Base-by-base conservation (phyloP, 768 basidiomycete species). In the Kwoniella sp. region DNA sequence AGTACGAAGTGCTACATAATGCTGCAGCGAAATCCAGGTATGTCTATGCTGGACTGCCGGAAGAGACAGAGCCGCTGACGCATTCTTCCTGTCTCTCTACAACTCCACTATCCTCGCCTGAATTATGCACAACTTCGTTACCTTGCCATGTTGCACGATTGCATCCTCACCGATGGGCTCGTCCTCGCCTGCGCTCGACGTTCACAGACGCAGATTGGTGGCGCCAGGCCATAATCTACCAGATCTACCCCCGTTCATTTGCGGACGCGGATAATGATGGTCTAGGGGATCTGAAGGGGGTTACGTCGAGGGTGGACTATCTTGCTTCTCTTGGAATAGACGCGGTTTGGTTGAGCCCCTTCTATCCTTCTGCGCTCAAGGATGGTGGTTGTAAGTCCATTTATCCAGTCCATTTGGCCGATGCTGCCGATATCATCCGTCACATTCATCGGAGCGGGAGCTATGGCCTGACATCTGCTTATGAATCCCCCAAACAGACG, bases 211-310 rank as follows among this genome's bases (percentile, higher is more conserved):
- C 68, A 15, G 60, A 72, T 46, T 76, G 74, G 74, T 76, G 74
- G 74, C 64, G 72, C 21, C 74, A 76, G 57, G 72, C 74, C 15
- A 50, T 57, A 21, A 66, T 76, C 48, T 76, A 76, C 60, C 74
- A 76, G 40, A 73, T 76, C 59, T 76, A 76, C 67, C 74, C 74
- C 33, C 60, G 74, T 1, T 73, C 72, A n/a, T 76, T 76, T 55
- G 65, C 67, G 21, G 74, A 76, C 44, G 62, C 65, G 17, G 71
- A 73, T 46, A 70, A 70, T 17, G 71, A 73, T 52, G 74, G 72
- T 25, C 69, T 76, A 13, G 74, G 74, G 5, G 72, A 73, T 50
- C 55, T 76, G n/a, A 66, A 69, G 54, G 74, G 74, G 17, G 68
- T 76, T 30, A 76, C 72, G 13, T 57, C 50, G 10, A 69, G 67